phyloP scores from a whole-genome alignment of 768 basidiomycete genomes.

The Psilocybe cubensis region DNA sequence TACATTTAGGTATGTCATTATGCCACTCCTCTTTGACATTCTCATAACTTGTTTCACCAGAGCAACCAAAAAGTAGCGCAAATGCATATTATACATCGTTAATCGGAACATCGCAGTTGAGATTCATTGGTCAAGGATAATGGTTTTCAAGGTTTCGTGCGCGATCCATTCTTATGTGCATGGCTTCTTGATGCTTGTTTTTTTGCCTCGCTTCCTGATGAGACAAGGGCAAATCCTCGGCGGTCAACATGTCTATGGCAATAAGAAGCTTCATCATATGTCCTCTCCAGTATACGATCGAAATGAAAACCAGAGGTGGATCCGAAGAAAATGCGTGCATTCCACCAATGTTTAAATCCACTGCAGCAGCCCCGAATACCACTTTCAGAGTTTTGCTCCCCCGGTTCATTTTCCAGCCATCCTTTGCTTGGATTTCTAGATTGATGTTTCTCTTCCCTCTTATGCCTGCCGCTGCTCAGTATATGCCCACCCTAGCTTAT shows the following conservation, averaged over 20 bases:
- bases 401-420: not conserved
- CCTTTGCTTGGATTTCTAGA: not conserved
- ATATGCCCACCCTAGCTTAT: not conserved
- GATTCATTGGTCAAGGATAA: not conserved
- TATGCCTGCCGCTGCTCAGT: not conserved
- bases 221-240: not conserved
- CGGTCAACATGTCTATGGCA: not conserved
- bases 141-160: not conserved
- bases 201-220: too few species aligned
- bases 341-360: not conserved
- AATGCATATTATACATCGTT: not conserved
- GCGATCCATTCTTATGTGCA: not conserved
- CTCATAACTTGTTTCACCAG: conserved; percentile 2
- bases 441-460: not conserved
- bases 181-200: too few species aligned
- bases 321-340: not conserved
- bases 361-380: not conserved
- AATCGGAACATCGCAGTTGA: not conserved
- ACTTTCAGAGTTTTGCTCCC: not conserved
- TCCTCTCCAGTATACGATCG: not conserved
- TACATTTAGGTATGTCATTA: conserved; percentile 78
- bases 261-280: not conserved
- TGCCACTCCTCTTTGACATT: not conserved
- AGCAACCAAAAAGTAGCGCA: conserved; percentile 21
- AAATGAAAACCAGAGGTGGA: not conserved